Percentiles rank a stretch among this genome's conserved stretches.
Evolutionary conservation across 495 filamentous ascomycete species (phyloP).

Genomic region (Terfezia boudieri): DNA sequence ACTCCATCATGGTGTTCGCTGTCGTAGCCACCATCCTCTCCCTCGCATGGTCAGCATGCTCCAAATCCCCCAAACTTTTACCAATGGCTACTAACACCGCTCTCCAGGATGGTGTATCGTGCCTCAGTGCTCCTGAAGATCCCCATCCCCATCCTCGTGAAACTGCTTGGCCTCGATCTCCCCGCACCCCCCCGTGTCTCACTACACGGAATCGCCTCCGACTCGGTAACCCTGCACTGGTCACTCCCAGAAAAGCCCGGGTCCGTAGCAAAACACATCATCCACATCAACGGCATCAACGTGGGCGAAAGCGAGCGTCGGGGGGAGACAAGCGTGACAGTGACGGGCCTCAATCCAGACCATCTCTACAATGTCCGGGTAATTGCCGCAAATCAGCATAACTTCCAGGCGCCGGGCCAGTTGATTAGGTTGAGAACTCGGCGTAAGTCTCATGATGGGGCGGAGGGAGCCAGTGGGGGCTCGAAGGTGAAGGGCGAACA

Average conservation of each 20-base stretch:
- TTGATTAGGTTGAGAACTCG: constrained; percentile 53
- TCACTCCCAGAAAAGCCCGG: constrained; percentile 55
- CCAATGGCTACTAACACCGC: not conserved
- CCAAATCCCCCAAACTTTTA: not conserved
- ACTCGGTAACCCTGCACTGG: constrained; percentile 82
- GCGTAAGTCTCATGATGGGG: constrained; percentile 5
- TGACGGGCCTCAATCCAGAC: constrained; percentile 60
- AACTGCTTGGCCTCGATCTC: constrained; percentile 77
- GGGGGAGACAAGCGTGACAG: constrained; percentile 71
- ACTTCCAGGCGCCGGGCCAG: constrained; percentile 73
- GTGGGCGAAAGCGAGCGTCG: constrained; percentile 64
- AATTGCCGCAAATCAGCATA: constrained; percentile 65
- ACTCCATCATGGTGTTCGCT: constrained; percentile 11
- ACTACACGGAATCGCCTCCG: constrained; percentile 68
- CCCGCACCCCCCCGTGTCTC: constrained; percentile 76
- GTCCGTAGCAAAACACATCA: constrained; percentile 64
- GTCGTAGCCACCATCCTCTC: constrained; percentile 14
- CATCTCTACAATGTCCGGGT: constrained; percentile 84
- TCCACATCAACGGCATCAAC: constrained; percentile 81
- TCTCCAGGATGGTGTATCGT: constrained; percentile 49
- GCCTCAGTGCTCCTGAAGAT: constrained; percentile 71
- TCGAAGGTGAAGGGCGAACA: constrained; percentile 12
- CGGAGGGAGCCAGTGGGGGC: constrained; percentile 3
- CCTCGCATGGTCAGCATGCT: constrained; percentile 12
- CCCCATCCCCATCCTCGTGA: constrained; percentile 71